Base-by-base conservation (phyloP, 2,329 filamentous ascomycete genomes). In the Conoideocrella luteorostrata region DNA sequence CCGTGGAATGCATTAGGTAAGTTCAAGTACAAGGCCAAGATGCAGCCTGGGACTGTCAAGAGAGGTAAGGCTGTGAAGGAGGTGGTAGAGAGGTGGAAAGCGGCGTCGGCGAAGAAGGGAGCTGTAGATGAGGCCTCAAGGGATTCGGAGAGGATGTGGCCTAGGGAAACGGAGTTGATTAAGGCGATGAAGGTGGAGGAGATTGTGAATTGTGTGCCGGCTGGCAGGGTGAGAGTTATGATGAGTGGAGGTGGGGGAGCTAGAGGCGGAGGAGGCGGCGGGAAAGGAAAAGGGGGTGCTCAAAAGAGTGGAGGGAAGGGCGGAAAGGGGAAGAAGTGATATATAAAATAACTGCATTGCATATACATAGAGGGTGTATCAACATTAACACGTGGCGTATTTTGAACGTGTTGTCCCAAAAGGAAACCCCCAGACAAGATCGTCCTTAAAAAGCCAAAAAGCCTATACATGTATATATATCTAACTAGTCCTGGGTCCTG, bases 1-100 rank as follows among this genome's bases (percentile, higher is more conserved):
- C 82, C 82, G 2, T 85, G 80, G 72, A 68, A 64, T 20, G 80
- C 82, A 2, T 65, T 85, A 52, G 72, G 66, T 3, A 78, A 77
- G 44, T 86, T 85, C 66, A 96, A 96, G 66, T 97, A 96, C 71
- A 94, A 94, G 65, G 87, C 83, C 43, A 98, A 98, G 70, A 65
- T 98, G 55, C 93, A 97, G 65, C 93, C 93, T 0, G 93, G 93
- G 0, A 67, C 81, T 0, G 76, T 84, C 50, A 98, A 97, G 74
- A 95, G 95, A 68, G 91, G 93, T 9, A 97, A 96, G 62, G 90
- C 89, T 0, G 81, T 95, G 38, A 88, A 87, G 61, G 91, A 97
- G 64, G 84, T 97, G 24, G 65, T 97, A n/a, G 80, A 83, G 39
- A 77, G 78, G 47, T 96, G 91, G 90, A 75, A 84, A 51, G 64